phyloP scores from a whole-genome alignment of 2,329 filamentous ascomycete genomes.

The Scedosporium dehoogii region DNA sequence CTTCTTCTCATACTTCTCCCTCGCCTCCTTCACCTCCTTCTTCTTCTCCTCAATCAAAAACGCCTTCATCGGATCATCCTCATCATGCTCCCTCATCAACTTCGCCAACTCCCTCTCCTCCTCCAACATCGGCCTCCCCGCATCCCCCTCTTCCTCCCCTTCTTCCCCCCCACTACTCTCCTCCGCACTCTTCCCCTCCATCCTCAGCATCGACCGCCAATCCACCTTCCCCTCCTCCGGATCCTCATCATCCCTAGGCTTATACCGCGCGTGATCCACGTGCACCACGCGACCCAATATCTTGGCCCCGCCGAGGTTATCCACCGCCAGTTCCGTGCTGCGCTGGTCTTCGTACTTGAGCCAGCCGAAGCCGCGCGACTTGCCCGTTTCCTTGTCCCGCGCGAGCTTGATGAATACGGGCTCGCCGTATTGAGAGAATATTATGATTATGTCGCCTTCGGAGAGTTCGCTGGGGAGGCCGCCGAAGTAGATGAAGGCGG shows the following conservation, averaged over 20 bases:
- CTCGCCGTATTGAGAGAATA: conserved; percentile 95
- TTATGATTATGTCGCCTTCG: conserved; percentile 90
- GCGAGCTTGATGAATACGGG: conserved; percentile 87
- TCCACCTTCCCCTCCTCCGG: conserved; percentile 48
- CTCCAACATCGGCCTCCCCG: conserved; percentile 56
- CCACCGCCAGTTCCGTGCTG: conserved; percentile 89
- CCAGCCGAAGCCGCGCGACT: conserved; percentile 89
- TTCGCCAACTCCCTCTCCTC: conserved; percentile 74
- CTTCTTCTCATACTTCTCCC: conserved; percentile 38
- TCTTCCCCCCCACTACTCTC: conserved; percentile 26
- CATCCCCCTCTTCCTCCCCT: conserved; percentile 30
- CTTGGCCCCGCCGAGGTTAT: conserved; percentile 82
- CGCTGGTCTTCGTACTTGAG: conserved; percentile 97
- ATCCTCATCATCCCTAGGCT: conserved; percentile 70
- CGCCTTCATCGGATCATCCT: conserved; percentile 95
- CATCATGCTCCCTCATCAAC: conserved; percentile 72
- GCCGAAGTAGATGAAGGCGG: conserved; percentile 93
- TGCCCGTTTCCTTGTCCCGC: conserved; percentile 92
- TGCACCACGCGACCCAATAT: conserved; percentile 71
- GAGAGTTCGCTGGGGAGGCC: conserved; percentile 86
- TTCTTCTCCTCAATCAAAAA: conserved; percentile 87
- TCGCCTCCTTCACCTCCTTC: conserved; percentile 68
- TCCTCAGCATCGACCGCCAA: conserved; percentile 48
- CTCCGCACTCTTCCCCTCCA: conserved; percentile 34
- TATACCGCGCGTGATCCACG: conserved; percentile 91